Evolutionary conservation across 1,284 basidiomycete species (phyloP).

Genomic region (Fomes fomentarius): DNA sequence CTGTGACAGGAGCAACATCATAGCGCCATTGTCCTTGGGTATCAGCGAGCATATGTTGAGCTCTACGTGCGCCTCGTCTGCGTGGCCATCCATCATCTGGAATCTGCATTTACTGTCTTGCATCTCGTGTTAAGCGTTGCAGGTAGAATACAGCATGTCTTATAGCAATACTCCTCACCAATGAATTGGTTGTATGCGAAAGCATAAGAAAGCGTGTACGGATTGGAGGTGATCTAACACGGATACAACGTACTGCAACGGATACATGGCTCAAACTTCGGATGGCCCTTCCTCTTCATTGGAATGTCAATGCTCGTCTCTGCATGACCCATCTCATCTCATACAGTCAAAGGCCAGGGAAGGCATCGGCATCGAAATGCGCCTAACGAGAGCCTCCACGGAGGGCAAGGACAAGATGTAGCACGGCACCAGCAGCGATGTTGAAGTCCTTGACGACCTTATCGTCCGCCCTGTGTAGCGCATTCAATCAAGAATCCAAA

Average conservation of each 20-base stretch:
- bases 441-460: slow-evolving; percentile 87
- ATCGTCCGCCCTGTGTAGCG: slow-evolving; percentile 68
- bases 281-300: not conserved
- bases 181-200: slow-evolving; percentile 7
- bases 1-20: not conserved
- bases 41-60: no score
- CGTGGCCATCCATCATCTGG: no score
- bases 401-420: slow-evolving; percentile 92
- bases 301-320: not conserved
- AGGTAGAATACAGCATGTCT: no score
- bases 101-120: no score
- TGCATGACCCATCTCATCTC: not conserved
- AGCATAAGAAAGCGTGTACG: slow-evolving; percentile 15
- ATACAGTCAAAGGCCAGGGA: no score
- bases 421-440: slow-evolving; percentile 80
- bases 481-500: not conserved
- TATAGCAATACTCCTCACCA: no score
- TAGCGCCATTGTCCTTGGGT: not conserved
- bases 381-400: slow-evolving; percentile 67
- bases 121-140: no score
- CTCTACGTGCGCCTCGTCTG: not conserved
- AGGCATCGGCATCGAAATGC: no score
- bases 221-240: slow-evolving; percentile 13
- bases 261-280: slow-evolving; percentile 15
- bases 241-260: slow-evolving; percentile 19